Conservation (phyloP, 805 yeast species). For the Grigorovia transvaalensis region DNA sequence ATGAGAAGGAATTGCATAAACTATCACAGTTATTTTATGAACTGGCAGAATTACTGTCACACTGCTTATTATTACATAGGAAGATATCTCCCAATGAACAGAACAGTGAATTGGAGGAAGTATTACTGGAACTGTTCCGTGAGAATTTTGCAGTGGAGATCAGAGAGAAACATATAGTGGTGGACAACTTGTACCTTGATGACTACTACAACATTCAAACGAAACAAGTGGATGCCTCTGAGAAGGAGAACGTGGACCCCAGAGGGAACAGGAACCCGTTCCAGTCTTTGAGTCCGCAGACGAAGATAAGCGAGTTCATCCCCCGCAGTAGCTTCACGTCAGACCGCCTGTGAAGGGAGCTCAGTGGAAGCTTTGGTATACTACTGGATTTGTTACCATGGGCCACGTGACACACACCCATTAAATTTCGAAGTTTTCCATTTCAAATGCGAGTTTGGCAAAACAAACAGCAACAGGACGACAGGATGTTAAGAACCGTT, state of each 20-base stretch:
- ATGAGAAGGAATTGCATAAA: constrained; percentile 22
- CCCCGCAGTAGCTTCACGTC: background rate
- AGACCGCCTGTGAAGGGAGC: background rate
- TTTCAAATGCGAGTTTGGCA: background rate
- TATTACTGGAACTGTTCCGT: constrained; percentile 50
- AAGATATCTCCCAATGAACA: constrained; percentile 41
- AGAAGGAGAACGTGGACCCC: background rate
- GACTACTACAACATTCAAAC: background rate
- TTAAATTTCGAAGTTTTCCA: background rate
- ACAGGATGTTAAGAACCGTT: constrained; percentile 44
- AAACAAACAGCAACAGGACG: background rate
- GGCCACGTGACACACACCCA: background rate
- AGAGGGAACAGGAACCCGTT: background rate
- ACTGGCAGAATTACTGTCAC: constrained; percentile 50
- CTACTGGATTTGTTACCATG: no score
- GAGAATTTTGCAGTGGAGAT: constrained; percentile 65
- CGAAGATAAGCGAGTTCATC: background rate
- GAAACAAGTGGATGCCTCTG: background rate
- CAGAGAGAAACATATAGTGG: constrained; percentile 22
- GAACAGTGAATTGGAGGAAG: constrained; percentile 55
- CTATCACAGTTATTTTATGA: constrained; percentile 47
- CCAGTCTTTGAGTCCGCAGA: background rate
- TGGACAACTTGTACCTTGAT: constrained; percentile 4
- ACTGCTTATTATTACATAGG: constrained; percentile 62
- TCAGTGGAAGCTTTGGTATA: no score